These are phyloP conservation scores for Oligophagozyma castellii DNA, from an alignment of 1,139 yeast species.

Conservation along the genomic window DNA sequence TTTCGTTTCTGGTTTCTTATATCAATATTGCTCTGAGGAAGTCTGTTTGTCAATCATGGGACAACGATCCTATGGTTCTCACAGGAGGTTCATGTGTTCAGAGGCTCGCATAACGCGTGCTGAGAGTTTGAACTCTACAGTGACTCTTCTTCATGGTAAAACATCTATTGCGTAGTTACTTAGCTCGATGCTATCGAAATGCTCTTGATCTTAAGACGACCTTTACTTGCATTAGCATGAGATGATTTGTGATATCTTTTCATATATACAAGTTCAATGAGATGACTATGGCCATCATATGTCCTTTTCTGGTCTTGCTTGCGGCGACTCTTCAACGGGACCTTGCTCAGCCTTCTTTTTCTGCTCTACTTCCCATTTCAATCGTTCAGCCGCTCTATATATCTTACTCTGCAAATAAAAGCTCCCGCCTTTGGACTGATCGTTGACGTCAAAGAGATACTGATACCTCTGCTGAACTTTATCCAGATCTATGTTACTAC, in stretches of 20 bases:
- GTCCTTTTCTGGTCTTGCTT: too few species aligned
- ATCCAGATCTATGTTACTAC: conserved; percentile 39
- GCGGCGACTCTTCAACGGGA: too few species aligned
- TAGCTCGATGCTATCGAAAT: too few species aligned
- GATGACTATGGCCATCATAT: too few species aligned
- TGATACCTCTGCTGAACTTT: conserved; percentile 64
- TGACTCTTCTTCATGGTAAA: conserved; percentile 26
- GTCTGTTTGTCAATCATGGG: conserved; percentile 7
- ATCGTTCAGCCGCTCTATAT: conserved; percentile 64
- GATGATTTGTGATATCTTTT: too few species aligned
- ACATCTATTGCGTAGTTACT: conserved; percentile 20
- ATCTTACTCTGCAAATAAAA: conserved; percentile 88
- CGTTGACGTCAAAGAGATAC: conserved; percentile 74
- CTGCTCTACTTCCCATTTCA: conserved; percentile 38
- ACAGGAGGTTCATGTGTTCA: conserved; percentile 21
- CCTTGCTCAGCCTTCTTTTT: conserved; percentile 17
- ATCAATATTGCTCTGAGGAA: conserved; percentile 27
- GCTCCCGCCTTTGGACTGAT: conserved; percentile 88
- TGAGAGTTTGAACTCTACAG: conserved; percentile 26
- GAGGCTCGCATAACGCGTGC: conserved; percentile 22
- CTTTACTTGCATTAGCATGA: too few species aligned
- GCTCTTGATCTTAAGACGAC: too few species aligned
- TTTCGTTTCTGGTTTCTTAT: conserved; percentile 73
- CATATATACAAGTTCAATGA: too few species aligned
- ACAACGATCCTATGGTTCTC: conserved; percentile 3